Percentiles rank a stretch among this genome's conserved stretches.
phyloP scores from a whole-genome alignment of 176 grass and related monocot species.

The Carex cristatella region DNA sequence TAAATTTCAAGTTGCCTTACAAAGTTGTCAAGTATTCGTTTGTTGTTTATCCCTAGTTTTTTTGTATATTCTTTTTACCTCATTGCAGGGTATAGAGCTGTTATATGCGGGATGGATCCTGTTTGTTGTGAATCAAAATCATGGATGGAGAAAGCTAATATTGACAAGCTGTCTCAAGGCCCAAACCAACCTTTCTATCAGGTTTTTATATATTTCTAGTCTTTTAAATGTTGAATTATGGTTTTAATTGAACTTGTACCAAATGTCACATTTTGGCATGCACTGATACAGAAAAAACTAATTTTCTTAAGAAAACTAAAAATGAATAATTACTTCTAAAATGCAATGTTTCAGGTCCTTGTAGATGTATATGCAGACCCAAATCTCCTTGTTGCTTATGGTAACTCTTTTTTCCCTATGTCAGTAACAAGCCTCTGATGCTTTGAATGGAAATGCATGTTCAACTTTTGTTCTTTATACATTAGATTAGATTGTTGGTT shows the following conservation, averaged over 20 bases:
- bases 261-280: constrained; percentile 18
- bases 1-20: constrained; percentile 1
- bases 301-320: neutral
- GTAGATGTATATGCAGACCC: constrained; percentile 89
- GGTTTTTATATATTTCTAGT: constrained; percentile 31
- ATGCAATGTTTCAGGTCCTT: constrained; percentile 54
- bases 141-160: constrained; percentile 87
- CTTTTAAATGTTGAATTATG: neutral
- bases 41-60: constrained; percentile 5
- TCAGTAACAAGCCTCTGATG: constrained; percentile 2
- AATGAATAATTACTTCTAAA: neutral
- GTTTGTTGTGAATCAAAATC: constrained; percentile 91
- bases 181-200: constrained; percentile 99
- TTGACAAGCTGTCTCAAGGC: constrained; percentile 69
- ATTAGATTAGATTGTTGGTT: neutral
- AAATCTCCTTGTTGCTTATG: constrained; percentile 96
- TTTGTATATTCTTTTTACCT: constrained; percentile 12
- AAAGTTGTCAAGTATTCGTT: constrained; percentile 19
- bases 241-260: neutral
- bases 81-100: constrained; percentile 85
- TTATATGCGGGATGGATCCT: constrained; percentile 98
- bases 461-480: constrained; percentile 4
- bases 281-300: constrained; percentile 2
- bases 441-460: constrained; percentile 16
- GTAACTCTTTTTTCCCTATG: constrained; percentile 35